phyloP scores from a whole-genome alignment of 352 stramenopile genomes.

The Pythium aristosporum region DNA sequence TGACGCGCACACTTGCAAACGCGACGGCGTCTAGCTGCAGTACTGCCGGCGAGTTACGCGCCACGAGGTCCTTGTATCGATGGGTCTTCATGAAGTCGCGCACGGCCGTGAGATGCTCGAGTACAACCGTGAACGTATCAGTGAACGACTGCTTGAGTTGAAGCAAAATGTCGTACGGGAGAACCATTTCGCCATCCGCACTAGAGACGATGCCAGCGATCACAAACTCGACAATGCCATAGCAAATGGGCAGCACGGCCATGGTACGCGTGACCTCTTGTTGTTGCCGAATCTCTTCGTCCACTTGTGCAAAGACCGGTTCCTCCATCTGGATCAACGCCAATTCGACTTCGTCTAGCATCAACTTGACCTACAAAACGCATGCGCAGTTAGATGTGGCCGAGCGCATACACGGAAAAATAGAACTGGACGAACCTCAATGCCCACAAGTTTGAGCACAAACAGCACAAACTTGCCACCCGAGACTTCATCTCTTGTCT shows the following conservation, averaged over 20 bases:
- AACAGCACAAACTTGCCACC: constrained; percentile 75
- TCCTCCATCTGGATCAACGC: constrained; percentile 72
- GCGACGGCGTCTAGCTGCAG: constrained; percentile 70
- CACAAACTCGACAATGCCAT: constrained; percentile 69
- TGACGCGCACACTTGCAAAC: constrained; percentile 72
- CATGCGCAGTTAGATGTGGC: background rate
- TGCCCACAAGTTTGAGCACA: constrained; percentile 72
- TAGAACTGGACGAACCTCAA: constrained; percentile 48
- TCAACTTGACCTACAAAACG: constrained; percentile 70
- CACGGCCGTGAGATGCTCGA: constrained; percentile 66
- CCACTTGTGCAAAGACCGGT: constrained; percentile 39
- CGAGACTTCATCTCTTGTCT: constrained; percentile 50
- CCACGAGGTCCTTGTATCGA: constrained; percentile 51
- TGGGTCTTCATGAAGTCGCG: constrained; percentile 75
- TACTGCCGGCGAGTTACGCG: constrained; percentile 34
- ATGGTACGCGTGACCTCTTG: constrained; percentile 58
- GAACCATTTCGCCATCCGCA: constrained; percentile 36
- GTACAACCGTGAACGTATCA: constrained; percentile 68
- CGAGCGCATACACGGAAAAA: background rate
- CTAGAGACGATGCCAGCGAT: constrained; percentile 65
- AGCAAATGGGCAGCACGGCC: constrained; percentile 70
- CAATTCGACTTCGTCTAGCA: constrained; percentile 81
- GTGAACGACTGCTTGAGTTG: constrained; percentile 74
- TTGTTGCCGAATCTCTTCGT: constrained; percentile 44
- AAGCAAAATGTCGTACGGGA: constrained; percentile 71